Evolutionary conservation across 2,329 filamentous ascomycete genomes (phyloP), one percentile per base, ranked within the genome.

Genomic region (Tolypocladium ovalisporum): DNA sequence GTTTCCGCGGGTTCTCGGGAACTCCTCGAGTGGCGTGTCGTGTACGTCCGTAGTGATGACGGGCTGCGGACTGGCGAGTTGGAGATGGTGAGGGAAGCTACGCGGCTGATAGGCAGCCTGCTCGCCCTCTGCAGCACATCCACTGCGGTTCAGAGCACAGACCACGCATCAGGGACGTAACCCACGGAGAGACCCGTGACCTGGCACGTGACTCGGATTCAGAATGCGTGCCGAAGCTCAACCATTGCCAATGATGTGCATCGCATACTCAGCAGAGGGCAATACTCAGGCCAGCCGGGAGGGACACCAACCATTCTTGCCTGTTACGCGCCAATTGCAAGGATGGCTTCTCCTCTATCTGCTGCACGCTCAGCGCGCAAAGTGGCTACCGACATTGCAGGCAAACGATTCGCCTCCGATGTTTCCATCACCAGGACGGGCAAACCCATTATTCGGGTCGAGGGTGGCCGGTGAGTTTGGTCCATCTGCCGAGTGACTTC

Each of bases 381-480:
- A 68, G 69, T 76, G 63, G 71, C 73, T 63, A 74, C 73, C 68
- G 75, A 75, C 66, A 67, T 77, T 64, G 67, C 76, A 66, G 76
- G 78, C 67, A 77, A 76, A 68, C 79, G 80, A 71, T 73, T 73
- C 62, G 68, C 87, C 64, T 89, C 90, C 71, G 94, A 99, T 79
- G 83, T 99, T 69, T 80, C 89, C 68, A 96, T 99, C 70, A 96
- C 93, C 61, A 84, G 94, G 68, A 99, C 94, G 58, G 94, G 94
- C 74, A 97, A 96, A 80, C 93, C 94, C 61, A 92, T 97, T 67
- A 78, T 97, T 70, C 88, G 91, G 68, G 80, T 88, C 58, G 85
- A 92, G 70, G 93, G 93, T 76, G 94, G 94, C 79, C 87, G 93
- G 89, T 95, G 76, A 76, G 84, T 72, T 53, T 35, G 5, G n/a